phyloP scores from a whole-genome alignment of 495 filamentous ascomycete genomes.

The Aspergillus coremiiformis region DNA sequence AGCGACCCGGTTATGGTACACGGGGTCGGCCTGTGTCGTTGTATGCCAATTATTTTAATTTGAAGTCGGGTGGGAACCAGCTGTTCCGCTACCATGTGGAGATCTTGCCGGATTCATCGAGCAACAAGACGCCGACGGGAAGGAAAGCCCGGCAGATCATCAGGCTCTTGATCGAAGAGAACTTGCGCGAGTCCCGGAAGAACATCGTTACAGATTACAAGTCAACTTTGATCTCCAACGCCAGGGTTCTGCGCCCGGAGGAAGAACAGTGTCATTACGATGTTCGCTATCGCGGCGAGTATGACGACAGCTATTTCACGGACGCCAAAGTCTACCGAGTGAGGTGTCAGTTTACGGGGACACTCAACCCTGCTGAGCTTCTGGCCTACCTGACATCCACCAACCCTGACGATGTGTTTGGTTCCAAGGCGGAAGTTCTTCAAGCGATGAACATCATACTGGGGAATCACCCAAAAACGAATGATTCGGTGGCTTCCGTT shows the following conservation, averaged over 20 bases:
- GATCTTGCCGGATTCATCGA: conserved; percentile 18
- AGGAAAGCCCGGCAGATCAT: conserved; percentile 51
- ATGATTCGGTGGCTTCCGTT: conserved; percentile 23
- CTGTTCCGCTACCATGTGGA: conserved; percentile 34
- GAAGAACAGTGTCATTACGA: conserved; percentile 14
- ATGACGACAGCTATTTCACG: conserved; percentile 32
- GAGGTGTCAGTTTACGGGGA: conserved; percentile 32
- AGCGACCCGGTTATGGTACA: conserved; percentile 55
- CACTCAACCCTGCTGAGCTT: conserved; percentile 42
- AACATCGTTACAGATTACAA: conserved; percentile 54
- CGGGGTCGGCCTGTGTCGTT: conserved; percentile 43
- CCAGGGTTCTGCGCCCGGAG: conserved; percentile 24
- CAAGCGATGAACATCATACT: conserved; percentile 51
- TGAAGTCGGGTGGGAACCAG: conserved; percentile 32
- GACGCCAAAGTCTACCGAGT: conserved; percentile 40
- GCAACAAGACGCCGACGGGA: conserved; percentile 32
- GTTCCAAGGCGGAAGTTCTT: conserved; percentile 32
- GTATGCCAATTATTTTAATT: conserved; percentile 58
- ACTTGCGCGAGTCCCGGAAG: conserved; percentile 19
- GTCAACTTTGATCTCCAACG: conserved; percentile 38
- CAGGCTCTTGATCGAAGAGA: conserved; percentile 38
- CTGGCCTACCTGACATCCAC: conserved; percentile 48
- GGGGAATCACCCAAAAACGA: conserved; percentile 33
- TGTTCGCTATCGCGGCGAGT: conserved; percentile 37
- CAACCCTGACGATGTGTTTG: conserved; percentile 30